A percentile compares a stretch with the other conserved stretches of the same genome.
Evolutionary conservation across 75 land plant species (phyloP).

Genomic region (Cunninghamia lanceolata): DNA sequence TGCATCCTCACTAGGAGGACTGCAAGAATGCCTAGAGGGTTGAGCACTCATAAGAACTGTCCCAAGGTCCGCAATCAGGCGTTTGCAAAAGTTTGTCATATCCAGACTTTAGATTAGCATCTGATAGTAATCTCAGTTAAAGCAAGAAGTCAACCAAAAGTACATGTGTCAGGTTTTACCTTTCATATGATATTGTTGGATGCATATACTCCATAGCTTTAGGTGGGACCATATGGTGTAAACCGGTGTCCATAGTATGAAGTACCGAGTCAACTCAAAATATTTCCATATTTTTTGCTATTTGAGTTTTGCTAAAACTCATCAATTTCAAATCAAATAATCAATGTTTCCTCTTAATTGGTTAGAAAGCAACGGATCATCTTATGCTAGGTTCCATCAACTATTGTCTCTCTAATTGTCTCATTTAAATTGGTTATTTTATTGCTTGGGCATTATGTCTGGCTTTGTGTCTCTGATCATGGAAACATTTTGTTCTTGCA

Average conservation of each 20-base stretch:
- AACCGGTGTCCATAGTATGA: not conserved
- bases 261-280: not conserved
- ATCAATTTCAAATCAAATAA: not conserved
- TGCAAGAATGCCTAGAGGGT: no score
- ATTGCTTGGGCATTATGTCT: not conserved
- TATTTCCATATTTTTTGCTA: not conserved
- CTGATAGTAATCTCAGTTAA: not conserved
- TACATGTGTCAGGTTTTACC: not conserved
- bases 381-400: not conserved
- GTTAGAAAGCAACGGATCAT: not conserved
- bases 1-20: no score
- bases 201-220: not conserved
- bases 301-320: not conserved
- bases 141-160: not conserved
- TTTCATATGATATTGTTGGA: not conserved
- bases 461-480: slow-evolving; percentile 2
- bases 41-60: no score
- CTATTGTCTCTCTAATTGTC: not conserved
- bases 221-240: not conserved
- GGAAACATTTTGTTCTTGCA: not conserved
- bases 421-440: not conserved
- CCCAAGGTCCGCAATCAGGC: no score
- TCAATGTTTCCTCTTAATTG: not conserved
- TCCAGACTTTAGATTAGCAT: not conserved
- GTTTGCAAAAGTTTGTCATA: not conserved